Percentiles rank a stretch among this genome's conserved stretches.
phyloP scores from a whole-genome alignment of 2,329 filamentous ascomycete species.

The Aspergillus sp. region DNA sequence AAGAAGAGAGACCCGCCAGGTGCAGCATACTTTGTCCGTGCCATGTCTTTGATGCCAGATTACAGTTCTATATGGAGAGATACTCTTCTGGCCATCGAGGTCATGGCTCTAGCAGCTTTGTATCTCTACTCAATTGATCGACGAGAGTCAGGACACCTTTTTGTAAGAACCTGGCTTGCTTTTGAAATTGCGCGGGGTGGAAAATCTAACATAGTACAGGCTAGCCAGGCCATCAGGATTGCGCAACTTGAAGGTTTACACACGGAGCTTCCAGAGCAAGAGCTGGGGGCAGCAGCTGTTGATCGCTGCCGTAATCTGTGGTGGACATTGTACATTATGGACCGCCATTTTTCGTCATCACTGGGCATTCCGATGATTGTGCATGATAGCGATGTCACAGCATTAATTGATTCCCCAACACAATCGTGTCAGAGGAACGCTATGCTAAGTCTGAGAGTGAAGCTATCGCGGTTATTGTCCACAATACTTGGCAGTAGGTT shows the following conservation, averaged over 20 bases:
- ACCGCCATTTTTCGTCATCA: conserved; percentile 44
- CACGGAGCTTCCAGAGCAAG: conserved; percentile 42
- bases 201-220: conserved; percentile 24
- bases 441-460: conserved; percentile 39
- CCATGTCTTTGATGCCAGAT: conserved; percentile 42
- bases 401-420: conserved; percentile 30
- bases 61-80: conserved; percentile 40
- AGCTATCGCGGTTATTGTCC: conserved; percentile 38
- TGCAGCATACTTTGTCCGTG: conserved; percentile 16
- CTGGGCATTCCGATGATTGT: conserved; percentile 42
- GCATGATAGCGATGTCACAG: conserved; percentile 43
- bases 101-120: conserved; percentile 39
- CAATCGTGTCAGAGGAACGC: conserved; percentile 30
- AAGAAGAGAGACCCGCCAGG: conserved; percentile 15
- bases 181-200: too few species aligned
- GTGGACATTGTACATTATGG: conserved; percentile 47
- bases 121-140: conserved; percentile 45
- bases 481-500: conserved; percentile 39
- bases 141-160: conserved; percentile 37
- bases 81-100: conserved; percentile 41
- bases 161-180: conserved; percentile 23
- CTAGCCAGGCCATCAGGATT: conserved; percentile 45
- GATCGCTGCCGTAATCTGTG: conserved; percentile 41
- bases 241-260: conserved; percentile 47
- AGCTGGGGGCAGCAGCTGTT: conserved; percentile 35